Percentiles rank a stretch among this genome's conserved stretches.
These are phyloP conservation scores for Globisporangium barbulae DNA, from an alignment of 352 stramenopile genomes.

Conservation along the genomic window DNA sequence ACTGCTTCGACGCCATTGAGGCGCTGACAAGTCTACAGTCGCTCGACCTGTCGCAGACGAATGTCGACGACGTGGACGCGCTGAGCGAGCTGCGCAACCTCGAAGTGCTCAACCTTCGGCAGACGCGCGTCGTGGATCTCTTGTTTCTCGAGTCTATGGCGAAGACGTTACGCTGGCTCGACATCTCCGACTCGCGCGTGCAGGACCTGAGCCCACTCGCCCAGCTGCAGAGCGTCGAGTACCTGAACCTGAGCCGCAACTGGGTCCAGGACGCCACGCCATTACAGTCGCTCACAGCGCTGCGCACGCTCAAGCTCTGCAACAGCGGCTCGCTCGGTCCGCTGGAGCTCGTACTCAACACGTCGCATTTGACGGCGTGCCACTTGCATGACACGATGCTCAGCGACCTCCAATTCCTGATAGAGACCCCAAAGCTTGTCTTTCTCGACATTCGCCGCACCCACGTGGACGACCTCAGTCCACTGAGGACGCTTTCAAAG, in stretches of 20 bases:
- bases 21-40: constrained; percentile 15
- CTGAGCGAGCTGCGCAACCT: constrained; percentile 17
- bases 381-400: constrained; percentile 45
- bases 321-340: constrained; percentile 33
- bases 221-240: constrained; percentile 23
- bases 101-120: constrained; percentile 21
- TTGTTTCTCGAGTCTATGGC: constrained; percentile 25
- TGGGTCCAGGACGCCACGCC: constrained; percentile 33
- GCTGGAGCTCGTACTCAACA: constrained; percentile 25
- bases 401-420: constrained; percentile 33
- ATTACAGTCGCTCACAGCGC: constrained; percentile 23
- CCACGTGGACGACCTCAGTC: constrained; percentile 29
- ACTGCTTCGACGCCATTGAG: constrained; percentile 15
- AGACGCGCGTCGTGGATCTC: constrained; percentile 32
- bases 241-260: constrained; percentile 45
- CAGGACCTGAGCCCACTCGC: constrained; percentile 33
- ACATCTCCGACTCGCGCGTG: constrained; percentile 40
- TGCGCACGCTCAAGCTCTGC: constrained; percentile 34
- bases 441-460: constrained; percentile 48
- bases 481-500: constrained; percentile 24
- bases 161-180: constrained; percentile 25
- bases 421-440: constrained; percentile 16
- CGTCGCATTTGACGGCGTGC: constrained; percentile 26
- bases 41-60: constrained; percentile 32
- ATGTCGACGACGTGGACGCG: constrained; percentile 19